These are phyloP conservation scores for Solanum hybrid DNA, from an alignment of 305 asterid genomes.

Conservation along the genomic window DNA sequence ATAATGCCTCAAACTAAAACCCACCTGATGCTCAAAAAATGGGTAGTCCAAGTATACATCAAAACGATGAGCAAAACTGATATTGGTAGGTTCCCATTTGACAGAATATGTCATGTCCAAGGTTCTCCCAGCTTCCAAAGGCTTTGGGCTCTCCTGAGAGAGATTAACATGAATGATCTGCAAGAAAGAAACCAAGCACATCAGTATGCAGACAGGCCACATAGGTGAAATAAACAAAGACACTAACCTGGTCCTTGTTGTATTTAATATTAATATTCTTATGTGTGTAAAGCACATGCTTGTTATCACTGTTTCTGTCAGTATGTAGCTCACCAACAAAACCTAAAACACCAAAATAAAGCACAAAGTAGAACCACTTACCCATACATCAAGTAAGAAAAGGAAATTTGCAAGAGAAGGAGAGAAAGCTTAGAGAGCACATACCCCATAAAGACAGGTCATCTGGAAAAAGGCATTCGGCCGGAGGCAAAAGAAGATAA, in stretches of 20 bases:
- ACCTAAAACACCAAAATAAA: background rate
- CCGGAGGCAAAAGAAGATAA: background rate
- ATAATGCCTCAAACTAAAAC: background rate
- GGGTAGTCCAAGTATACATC: background rate
- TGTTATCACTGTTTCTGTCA: background rate
- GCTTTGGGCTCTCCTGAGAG: background rate
- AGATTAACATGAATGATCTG: background rate
- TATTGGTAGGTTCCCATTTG: background rate
- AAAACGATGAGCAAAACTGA: background rate
- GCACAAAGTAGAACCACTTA: background rate
- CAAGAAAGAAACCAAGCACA: background rate
- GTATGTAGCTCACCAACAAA: background rate
- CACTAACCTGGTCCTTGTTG: background rate
- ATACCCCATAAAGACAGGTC: background rate
- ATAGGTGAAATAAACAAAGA: background rate
- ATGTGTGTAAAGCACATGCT: background rate
- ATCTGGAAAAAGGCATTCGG: background rate
- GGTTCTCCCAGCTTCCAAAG: background rate
- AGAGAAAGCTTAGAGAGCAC: background rate
- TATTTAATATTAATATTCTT: background rate
- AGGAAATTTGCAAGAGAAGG: background rate
- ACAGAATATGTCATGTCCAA: background rate
- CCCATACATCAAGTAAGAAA: background rate
- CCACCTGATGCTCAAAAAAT: background rate
- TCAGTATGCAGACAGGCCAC: background rate